These are phyloP conservation scores for Amaranthus hypochondriacus DNA, from an alignment of 148 eudicot genomes.

Conservation along the genomic window DNA sequence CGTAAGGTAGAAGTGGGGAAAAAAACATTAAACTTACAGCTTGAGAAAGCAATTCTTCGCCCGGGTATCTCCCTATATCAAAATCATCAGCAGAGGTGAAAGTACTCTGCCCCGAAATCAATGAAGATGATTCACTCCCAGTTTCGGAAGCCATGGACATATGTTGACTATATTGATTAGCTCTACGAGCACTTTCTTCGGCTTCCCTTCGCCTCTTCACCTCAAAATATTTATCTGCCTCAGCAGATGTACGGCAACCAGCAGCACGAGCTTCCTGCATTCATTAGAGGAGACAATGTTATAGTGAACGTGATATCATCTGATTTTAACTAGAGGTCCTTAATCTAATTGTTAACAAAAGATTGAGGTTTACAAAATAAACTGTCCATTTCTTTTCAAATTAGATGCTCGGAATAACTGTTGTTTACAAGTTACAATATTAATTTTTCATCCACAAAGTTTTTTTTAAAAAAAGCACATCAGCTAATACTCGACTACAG, in stretches of 20 bases:
- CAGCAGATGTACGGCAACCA: slow-evolving; percentile 76
- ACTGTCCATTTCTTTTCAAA: neutral
- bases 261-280: slow-evolving; percentile 85
- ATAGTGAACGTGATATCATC: neutral
- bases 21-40: slow-evolving; percentile 42
- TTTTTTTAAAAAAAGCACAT: no score
- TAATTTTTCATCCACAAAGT: no score
- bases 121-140: slow-evolving; percentile 38
- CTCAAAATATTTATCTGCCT: slow-evolving; percentile 67
- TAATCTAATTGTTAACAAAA: neutral
- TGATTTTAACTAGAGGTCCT: neutral
- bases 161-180: slow-evolving; percentile 35
- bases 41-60: slow-evolving; percentile 77
- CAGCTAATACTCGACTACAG: no score
- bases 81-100: slow-evolving; percentile 35
- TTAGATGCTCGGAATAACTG: neutral
- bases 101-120: slow-evolving; percentile 28
- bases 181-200: slow-evolving; percentile 47
- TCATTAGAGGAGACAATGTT: neutral
- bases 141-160: slow-evolving; percentile 29
- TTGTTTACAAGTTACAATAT: no score
- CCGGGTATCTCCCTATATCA: slow-evolving; percentile 53
- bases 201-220: slow-evolving; percentile 59
- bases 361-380: neutral
- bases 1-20: neutral